Evolutionary conservation across 768 basidiomycete species (phyloP).

Genomic region (Lactifluus volemus): DNA sequence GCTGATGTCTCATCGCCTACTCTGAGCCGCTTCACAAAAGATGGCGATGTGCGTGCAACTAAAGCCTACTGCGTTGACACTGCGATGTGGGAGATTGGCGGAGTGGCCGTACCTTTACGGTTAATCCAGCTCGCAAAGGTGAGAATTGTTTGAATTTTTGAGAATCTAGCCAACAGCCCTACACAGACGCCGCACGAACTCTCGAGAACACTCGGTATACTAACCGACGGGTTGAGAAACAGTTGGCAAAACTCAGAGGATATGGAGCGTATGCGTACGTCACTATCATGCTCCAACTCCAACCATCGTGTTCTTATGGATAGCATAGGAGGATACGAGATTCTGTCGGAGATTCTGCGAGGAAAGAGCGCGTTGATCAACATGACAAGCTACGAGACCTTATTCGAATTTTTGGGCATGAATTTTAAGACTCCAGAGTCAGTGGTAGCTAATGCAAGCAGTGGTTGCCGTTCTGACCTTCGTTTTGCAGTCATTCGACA

Average conservation of each 20-base stretch:
- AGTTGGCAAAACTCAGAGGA: constrained; percentile 95
- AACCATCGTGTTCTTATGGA: background rate
- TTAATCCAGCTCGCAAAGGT: constrained; percentile 74
- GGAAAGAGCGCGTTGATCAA: constrained; percentile 69
- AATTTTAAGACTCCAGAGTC: constrained; percentile 78
- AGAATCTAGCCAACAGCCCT: background rate
- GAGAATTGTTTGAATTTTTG: constrained; percentile 19
- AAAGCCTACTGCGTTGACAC: constrained; percentile 59
- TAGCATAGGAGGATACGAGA: constrained; percentile 76
- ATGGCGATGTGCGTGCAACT: constrained; percentile 54
- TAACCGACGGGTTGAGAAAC: constrained; percentile 70
- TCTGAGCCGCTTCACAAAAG: constrained; percentile 15
- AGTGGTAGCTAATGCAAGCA: constrained; percentile 23
- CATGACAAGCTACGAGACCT: constrained; percentile 67
- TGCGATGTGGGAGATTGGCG: constrained; percentile 76
- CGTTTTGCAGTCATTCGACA: constrained; percentile 57
- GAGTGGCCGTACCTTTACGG: constrained; percentile 61
- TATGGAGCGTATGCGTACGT: constrained; percentile 79
- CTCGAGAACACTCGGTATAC: constrained; percentile 58
- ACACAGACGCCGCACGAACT: constrained; percentile 67
- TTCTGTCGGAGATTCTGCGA: constrained; percentile 65
- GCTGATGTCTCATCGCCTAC: constrained; percentile 5
- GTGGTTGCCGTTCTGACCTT: background rate
- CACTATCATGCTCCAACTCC: background rate
- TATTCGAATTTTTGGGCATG: constrained; percentile 83